Evolutionary conservation across 345 rosid species (phyloP).

Genomic region (Euphorbia lathyris): DNA sequence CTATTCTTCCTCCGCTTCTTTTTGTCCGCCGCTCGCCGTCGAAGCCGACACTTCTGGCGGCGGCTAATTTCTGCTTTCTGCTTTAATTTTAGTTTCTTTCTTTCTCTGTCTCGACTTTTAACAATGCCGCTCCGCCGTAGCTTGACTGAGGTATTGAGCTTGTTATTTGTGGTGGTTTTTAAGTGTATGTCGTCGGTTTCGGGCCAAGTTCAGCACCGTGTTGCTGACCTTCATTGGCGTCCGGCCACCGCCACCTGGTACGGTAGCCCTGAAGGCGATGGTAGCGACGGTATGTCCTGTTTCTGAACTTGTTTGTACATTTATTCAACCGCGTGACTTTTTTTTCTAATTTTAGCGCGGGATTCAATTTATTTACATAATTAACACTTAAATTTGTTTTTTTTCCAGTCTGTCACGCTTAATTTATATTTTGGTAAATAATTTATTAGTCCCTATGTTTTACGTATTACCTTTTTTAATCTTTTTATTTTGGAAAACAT

Average conservation of each 20-base stretch:
- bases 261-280: slow-evolving; percentile 96
- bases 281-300: slow-evolving; percentile 62
- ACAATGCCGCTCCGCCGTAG: slow-evolving; percentile 22
- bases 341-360: too few relatives aligned
- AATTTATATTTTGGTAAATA: too few relatives aligned
- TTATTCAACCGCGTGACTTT: too few relatives aligned
- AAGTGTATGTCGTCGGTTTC: slow-evolving; percentile 18
- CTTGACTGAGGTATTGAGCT: not conserved
- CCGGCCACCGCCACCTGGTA: slow-evolving; percentile 98
- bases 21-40: slow-evolving; percentile 16
- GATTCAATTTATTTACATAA: too few relatives aligned
- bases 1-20: not conserved
- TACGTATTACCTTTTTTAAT: too few relatives aligned
- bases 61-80: not conserved
- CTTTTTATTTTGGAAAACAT: too few relatives aligned
- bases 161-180: slow-evolving; percentile 14
- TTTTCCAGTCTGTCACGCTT: too few relatives aligned
- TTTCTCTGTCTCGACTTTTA: not conserved
- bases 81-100: not conserved
- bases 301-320: too few relatives aligned
- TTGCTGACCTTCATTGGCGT: slow-evolving; percentile 51
- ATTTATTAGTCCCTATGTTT: too few relatives aligned
- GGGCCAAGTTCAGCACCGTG: slow-evolving; percentile 27
- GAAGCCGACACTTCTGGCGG: slow-evolving; percentile 6
- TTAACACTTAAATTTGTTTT: too few relatives aligned